These are phyloP conservation scores for Camelina neglecta DNA, from an alignment of 345 rosid genomes.

Conservation along the genomic window DNA sequence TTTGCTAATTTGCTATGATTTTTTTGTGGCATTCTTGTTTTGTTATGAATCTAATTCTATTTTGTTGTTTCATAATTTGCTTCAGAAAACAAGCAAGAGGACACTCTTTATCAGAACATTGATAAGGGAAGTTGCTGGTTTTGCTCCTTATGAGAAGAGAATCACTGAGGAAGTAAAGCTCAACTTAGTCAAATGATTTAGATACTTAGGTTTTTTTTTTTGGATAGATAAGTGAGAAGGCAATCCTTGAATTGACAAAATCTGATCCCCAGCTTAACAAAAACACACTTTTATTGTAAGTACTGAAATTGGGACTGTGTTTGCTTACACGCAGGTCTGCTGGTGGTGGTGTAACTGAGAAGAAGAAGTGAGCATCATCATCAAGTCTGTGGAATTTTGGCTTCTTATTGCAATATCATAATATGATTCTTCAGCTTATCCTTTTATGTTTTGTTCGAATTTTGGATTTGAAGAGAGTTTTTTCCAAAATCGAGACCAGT, in stretches of 20 bases:
- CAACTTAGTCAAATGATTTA: background rate
- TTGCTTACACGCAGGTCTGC: slow-evolving; percentile 36
- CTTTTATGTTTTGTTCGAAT: slow-evolving; percentile 1
- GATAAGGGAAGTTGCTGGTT: slow-evolving; percentile 47
- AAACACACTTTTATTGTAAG: background rate
- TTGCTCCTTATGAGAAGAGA: slow-evolving; percentile 50
- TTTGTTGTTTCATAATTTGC: too few species aligned
- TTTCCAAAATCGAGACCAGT: background rate
- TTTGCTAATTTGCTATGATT: fast-evolving
- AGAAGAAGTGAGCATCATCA: slow-evolving; percentile 41
- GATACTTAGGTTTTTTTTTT: background rate
- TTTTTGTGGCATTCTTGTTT: fast-evolving
- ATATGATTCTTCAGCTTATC: slow-evolving; percentile 2
- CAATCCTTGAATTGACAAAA: background rate
- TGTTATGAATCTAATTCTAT: too few species aligned
- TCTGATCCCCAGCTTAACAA: background rate
- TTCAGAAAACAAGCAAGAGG: too few species aligned
- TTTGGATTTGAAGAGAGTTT: slow-evolving; percentile 22
- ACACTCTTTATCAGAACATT: too few species aligned
- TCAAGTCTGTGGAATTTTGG: background rate
- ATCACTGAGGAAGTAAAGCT: slow-evolving; percentile 30
- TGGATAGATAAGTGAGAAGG: background rate
- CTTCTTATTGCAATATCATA: background rate
- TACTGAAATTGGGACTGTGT: background rate
- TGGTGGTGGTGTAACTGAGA: slow-evolving; percentile 46